phyloP scores from a whole-genome alignment of 192 early-diverging fungal species.

The Gonapodya prolifera region DNA sequence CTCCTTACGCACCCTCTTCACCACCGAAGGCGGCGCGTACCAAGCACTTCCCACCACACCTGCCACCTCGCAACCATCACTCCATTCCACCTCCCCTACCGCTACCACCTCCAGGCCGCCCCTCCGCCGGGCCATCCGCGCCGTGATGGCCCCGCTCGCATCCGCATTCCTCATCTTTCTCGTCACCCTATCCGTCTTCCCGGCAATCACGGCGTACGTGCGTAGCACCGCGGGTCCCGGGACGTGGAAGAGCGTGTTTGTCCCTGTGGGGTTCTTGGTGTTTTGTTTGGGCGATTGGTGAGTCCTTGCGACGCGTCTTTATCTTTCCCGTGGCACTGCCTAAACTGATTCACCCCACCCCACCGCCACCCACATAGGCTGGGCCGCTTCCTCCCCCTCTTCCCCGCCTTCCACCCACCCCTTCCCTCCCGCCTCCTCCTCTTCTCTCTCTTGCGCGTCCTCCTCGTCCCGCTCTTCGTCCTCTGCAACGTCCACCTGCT shows the following conservation, averaged over 20 bases:
- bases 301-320: too few species aligned
- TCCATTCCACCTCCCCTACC: neutral
- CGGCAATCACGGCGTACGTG: conserved; percentile 60
- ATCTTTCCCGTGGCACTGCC: too few species aligned
- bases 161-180: conserved; percentile 47
- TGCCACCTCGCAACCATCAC: too few species aligned
- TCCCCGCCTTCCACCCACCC: conserved; percentile 16
- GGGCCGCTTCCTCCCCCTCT: conserved; percentile 10
- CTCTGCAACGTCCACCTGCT: neutral
- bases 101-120: neutral
- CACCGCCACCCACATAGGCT: neutral
- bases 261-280: conserved; percentile 58
- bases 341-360: neutral
- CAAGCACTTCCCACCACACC: neutral
- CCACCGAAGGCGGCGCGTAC: too few species aligned
- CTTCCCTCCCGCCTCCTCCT: conserved; percentile 16
- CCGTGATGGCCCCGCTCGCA: conserved; percentile 16
- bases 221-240: conserved; percentile 23
- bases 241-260: conserved; percentile 41
- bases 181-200: conserved; percentile 59
- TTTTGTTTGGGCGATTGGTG: conserved; percentile 61
- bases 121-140: conserved; percentile 25
- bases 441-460: conserved; percentile 14
- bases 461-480: conserved; percentile 14
- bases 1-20: too few species aligned